Conservation (phyloP, 306 rosid species). For the Sindora glabra region DNA sequence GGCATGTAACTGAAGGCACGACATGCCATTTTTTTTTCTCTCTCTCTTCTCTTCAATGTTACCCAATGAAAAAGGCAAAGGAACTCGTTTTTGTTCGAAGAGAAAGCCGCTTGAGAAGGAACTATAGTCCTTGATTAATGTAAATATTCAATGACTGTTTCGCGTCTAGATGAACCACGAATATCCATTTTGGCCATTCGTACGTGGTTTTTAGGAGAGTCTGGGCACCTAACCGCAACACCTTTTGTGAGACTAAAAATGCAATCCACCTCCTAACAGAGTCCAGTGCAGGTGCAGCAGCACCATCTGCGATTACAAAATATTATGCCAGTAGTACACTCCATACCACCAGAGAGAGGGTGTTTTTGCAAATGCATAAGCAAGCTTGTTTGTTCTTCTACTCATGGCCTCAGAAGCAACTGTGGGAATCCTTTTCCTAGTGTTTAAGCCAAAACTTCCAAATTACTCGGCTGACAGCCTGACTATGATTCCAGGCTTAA, state of each 20-base stretch:
- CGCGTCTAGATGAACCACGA: conserved; percentile 53
- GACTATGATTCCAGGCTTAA: conserved; percentile 58
- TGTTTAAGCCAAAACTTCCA: conserved; percentile 82
- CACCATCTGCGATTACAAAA: conserved; percentile 15
- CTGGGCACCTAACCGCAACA: conserved; percentile 29
- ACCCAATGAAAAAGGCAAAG: no score
- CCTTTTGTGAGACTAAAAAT: conserved; percentile 9
- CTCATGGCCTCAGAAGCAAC: conserved; percentile 46
- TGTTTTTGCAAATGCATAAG: conserved; percentile 60
- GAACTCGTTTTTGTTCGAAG: no score
- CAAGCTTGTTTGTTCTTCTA: conserved; percentile 37
- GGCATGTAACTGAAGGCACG: no score
- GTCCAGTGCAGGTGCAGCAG: conserved; percentile 12
- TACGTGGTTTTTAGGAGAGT: conserved; percentile 39
- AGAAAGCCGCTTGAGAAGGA: no score
- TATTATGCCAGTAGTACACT: conserved; percentile 12
- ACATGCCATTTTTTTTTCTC: no score
- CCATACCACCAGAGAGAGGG: conserved; percentile 23
- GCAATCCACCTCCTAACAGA: not conserved
- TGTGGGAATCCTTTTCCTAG: conserved; percentile 44
- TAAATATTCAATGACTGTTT: no score
- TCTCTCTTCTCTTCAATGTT: no score
- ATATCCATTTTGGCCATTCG: not conserved
- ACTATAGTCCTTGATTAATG: no score
- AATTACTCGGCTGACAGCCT: conserved; percentile 57